phyloP scores from a whole-genome alignment of 2,329 filamentous ascomycete species.

The Hypoxylon sp. region DNA sequence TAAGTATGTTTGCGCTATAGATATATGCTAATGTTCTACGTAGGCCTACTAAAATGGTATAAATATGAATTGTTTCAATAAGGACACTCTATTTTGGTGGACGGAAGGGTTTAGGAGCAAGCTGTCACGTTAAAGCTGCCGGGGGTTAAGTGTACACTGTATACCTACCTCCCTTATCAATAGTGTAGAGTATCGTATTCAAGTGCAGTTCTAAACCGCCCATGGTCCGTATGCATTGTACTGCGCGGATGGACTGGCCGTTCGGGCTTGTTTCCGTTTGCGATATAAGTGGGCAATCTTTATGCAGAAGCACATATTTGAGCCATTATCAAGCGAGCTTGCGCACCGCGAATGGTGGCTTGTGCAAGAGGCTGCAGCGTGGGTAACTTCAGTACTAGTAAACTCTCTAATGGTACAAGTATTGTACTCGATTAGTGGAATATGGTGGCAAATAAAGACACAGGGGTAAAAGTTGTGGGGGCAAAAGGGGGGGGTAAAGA shows the following conservation, averaged over 20 bases:
- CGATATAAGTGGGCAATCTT: slow-evolving; percentile 16
- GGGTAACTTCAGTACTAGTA: background rate
- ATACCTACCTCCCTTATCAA: background rate
- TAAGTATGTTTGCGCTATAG: slow-evolving; percentile 24
- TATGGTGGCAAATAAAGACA: slow-evolving; percentile 25
- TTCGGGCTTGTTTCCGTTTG: slow-evolving; percentile 8
- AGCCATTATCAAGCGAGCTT: slow-evolving; percentile 29
- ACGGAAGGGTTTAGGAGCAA: slow-evolving; percentile 1
- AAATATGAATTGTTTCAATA: background rate
- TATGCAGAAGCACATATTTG: slow-evolving; percentile 21
- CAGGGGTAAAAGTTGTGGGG: slow-evolving; percentile 3
- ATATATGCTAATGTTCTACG: slow-evolving; percentile 11
- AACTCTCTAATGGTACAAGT: background rate
- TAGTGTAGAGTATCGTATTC: background rate
- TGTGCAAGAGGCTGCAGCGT: slow-evolving; percentile 14
- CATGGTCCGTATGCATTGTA: slow-evolving; percentile 21
- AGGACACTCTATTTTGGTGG: slow-evolving; percentile 9
- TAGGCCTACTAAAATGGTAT: background rate
- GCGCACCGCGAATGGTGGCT: slow-evolving; percentile 27
- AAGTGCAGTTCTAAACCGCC: slow-evolving; percentile 14
- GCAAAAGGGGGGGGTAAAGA: background rate
- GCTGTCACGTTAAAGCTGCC: slow-evolving; percentile 4
- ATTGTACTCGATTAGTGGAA: background rate
- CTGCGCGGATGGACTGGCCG: slow-evolving; percentile 6
- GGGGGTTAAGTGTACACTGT: slow-evolving; percentile 15